Conservation (phyloP, 2,329 filamentous ascomycete genomes). For the Clonostachys sp. region DNA sequence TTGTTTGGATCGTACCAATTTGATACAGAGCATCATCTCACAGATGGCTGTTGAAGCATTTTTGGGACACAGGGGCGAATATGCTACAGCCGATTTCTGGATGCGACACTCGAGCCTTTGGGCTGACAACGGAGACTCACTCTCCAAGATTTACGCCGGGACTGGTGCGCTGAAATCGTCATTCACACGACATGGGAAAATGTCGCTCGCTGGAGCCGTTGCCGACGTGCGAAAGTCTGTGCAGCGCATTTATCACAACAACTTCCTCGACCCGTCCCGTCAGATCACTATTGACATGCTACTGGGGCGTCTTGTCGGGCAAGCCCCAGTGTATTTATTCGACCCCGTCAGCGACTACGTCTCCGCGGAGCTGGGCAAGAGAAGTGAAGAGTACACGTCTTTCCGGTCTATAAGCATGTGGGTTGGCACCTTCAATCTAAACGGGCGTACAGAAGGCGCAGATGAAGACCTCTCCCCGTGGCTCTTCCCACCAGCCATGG, state of each 20-base stretch:
- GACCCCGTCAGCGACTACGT: constrained; percentile 95
- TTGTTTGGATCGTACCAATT: constrained; percentile 90
- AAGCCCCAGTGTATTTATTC: constrained; percentile 78
- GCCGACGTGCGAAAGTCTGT: constrained; percentile 96
- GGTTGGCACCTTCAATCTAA: constrained; percentile 92
- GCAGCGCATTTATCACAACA: constrained; percentile 93
- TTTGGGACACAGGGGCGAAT: constrained; percentile 65
- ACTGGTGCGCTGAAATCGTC: constrained; percentile 94
- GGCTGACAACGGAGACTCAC: constrained; percentile 93
- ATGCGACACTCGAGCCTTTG: constrained; percentile 87
- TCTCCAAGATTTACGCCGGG: constrained; percentile 94
- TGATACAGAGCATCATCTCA: constrained; percentile 93
- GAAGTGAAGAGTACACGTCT: constrained; percentile 69
- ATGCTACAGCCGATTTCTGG: constrained; percentile 78
- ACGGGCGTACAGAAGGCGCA: constrained; percentile 76
- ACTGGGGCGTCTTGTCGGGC: constrained; percentile 78
- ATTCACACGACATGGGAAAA: constrained; percentile 90
- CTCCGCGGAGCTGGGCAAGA: constrained; percentile 65
- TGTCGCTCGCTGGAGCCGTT: constrained; percentile 88
- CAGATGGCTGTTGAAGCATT: constrained; percentile 89
- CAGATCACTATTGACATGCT: constrained; percentile 95
- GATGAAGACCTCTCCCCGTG: constrained; percentile 78
- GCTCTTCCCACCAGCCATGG: constrained; percentile 63
- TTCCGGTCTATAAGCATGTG: constrained; percentile 72
- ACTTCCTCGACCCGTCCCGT: constrained; percentile 87